Percentiles rank a stretch among this genome's conserved stretches.
These are phyloP conservation scores for Emericellopsis atlantica DNA, from an alignment of 2,329 filamentous ascomycete genomes.

Conservation along the genomic window DNA sequence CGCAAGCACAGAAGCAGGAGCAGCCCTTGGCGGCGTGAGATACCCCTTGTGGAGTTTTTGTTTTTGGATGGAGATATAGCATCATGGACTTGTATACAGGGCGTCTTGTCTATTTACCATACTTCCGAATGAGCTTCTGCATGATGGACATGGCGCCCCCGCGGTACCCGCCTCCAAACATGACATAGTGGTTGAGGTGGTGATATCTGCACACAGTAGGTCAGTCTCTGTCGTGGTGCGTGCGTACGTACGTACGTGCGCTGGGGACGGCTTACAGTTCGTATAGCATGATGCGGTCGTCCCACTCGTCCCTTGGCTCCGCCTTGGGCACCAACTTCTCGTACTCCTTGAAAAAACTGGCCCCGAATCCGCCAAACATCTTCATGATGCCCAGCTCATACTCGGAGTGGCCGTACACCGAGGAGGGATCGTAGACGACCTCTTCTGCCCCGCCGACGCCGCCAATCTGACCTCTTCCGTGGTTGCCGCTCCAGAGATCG, in stretches of 20 bases:
- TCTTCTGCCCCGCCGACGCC: conserved; percentile 46
- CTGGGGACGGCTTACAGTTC: conserved; percentile 50
- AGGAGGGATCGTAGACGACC: conserved; percentile 71
- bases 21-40: conserved; percentile 17
- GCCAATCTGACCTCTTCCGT: conserved; percentile 51
- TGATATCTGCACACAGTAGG: conserved; percentile 51
- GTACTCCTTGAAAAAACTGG: conserved; percentile 65
- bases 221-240: conserved; percentile 2
- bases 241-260: no score
- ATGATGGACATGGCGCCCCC: conserved; percentile 69
- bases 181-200: conserved; percentile 75
- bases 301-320: conserved; percentile 70
- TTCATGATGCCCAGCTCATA: conserved; percentile 90
- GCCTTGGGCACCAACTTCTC: conserved; percentile 62
- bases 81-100: background rate
- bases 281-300: conserved; percentile 72
- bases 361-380: conserved; percentile 86
- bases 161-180: conserved; percentile 74
- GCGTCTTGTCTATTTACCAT: conserved; percentile 27
- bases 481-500: conserved; percentile 89
- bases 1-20: conserved; percentile 13
- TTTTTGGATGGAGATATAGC: conserved; percentile 3
- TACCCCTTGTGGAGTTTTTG: conserved; percentile 11
- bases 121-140: conserved; percentile 60
- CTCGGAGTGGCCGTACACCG: conserved; percentile 77